Evolutionary conservation across 208 protist genomes (phyloP).

Genomic region (Herpetomonas muscarum): DNA sequence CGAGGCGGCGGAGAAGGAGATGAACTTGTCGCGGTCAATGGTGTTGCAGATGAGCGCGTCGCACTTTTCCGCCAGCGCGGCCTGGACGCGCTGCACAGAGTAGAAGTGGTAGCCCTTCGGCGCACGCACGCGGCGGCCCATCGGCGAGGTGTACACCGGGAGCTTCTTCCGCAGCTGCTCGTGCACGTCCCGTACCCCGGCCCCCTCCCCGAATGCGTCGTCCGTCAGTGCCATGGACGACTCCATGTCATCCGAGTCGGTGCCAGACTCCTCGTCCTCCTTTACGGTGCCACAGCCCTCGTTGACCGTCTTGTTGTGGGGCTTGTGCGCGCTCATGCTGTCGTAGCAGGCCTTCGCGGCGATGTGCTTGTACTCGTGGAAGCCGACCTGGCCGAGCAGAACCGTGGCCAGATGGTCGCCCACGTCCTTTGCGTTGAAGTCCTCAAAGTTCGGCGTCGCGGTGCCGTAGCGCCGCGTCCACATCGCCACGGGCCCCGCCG

Average conservation of each 20-base stretch:
- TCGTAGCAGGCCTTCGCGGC: not conserved
- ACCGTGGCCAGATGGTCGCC: conserved; percentile 67
- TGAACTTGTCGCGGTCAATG: conserved; percentile 32
- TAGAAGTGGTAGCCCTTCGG: conserved; percentile 67
- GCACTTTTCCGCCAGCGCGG: conserved; percentile 31
- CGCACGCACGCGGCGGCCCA: conserved; percentile 49
- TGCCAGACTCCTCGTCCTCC: not conserved
- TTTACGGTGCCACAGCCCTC: no score
- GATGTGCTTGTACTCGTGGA: conserved; percentile 68
- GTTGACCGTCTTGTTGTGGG: no score
- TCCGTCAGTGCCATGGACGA: not conserved
- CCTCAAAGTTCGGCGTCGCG: conserved; percentile 73
- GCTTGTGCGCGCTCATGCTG: not conserved
- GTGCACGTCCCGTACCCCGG: not conserved
- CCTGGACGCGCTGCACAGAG: conserved; percentile 37
- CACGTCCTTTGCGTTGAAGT: conserved; percentile 82
- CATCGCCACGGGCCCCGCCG: conserved; percentile 90
- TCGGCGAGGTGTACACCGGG: conserved; percentile 43
- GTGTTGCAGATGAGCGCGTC: conserved; percentile 41
- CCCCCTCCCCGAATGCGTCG: not conserved
- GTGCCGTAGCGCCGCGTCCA: conserved; percentile 88
- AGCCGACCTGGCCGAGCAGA: conserved; percentile 71
- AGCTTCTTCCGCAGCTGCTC: conserved; percentile 15
- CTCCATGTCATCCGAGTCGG: not conserved
- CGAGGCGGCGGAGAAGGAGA: not conserved